These are phyloP conservation scores for Larix kaempferi DNA, from an alignment of 75 land plant genomes.

Conservation along the genomic window DNA sequence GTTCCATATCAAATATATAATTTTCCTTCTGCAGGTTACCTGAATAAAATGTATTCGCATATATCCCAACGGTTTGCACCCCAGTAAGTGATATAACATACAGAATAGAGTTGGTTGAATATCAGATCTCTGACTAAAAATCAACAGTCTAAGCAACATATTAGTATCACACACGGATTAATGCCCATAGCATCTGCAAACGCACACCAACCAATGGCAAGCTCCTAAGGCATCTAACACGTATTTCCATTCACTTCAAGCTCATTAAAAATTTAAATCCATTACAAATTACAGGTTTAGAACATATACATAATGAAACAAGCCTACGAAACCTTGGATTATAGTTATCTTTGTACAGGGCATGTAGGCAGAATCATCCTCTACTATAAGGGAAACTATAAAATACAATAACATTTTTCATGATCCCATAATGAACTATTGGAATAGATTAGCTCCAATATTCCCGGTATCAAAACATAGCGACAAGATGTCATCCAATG, in stretches of 20 bases:
- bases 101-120: too few relatives aligned
- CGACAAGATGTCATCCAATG: not conserved
- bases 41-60: not conserved
- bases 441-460: not conserved
- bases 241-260: not conserved
- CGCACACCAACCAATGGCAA: not conserved
- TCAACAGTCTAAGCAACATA: not conserved
- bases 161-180: not conserved
- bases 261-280: not conserved
- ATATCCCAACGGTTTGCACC: too few relatives aligned
- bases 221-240: not conserved
- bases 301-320: not conserved
- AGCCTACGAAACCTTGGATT: not conserved
- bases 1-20: not conserved
- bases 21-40: not conserved
- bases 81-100: too few relatives aligned
- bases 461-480: not conserved
- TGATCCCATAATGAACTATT: not conserved
- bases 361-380: not conserved
- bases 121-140: not conserved
- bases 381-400: not conserved
- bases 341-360: too few relatives aligned
- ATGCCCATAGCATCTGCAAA: not conserved
- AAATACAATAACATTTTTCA: slow-evolving; percentile 1
- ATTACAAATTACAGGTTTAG: slow-evolving; percentile 3